Evolutionary conservation across 768 basidiomycete genomes (phyloP).

Genomic region (Lentinula lateritia): DNA sequence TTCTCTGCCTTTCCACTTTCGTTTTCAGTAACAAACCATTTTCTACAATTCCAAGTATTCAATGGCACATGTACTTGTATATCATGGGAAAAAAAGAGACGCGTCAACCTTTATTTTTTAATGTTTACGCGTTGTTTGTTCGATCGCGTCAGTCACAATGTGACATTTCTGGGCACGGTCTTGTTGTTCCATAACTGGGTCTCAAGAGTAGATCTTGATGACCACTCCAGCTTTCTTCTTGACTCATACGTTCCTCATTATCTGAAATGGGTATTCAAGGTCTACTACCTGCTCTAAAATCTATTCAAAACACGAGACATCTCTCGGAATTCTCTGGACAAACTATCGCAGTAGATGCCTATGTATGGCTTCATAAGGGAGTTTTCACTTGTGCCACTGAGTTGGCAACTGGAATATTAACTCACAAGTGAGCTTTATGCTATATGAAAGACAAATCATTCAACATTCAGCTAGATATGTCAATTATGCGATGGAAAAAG

Average conservation of each 20-base stretch:
- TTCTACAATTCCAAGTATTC: too few relatives aligned
- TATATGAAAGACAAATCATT: not conserved
- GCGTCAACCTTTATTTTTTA: too few relatives aligned
- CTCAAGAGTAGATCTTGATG: not conserved
- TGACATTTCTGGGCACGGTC: not conserved
- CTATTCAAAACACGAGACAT: slow-evolving; percentile 75
- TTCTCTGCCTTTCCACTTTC: not conserved
- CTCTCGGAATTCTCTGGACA: slow-evolving; percentile 81
- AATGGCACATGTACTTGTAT: too few relatives aligned
- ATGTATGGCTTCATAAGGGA: slow-evolving; percentile 91
- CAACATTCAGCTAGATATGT: slow-evolving; percentile 63
- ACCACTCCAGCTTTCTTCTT: not conserved
- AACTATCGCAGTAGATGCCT: slow-evolving; percentile 89
- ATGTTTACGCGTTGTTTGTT: slow-evolving; percentile 3
- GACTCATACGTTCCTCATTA: not conserved
- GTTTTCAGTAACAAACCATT: not conserved
- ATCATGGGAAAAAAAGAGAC: too few relatives aligned
- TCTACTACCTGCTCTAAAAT: slow-evolving; percentile 83
- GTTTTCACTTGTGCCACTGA: slow-evolving; percentile 88
- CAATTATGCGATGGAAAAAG: slow-evolving; percentile 90
- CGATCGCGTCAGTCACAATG: not conserved
- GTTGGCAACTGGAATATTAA: slow-evolving; percentile 77
- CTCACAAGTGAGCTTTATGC: slow-evolving; percentile 62
- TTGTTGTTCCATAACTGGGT: not conserved
- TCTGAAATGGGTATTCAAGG: slow-evolving; percentile 84